Percentiles rank a stretch among this genome's conserved stretches.
Conservation (phyloP, 148 eudicot genomes). For the Beta vulgaris region DNA sequence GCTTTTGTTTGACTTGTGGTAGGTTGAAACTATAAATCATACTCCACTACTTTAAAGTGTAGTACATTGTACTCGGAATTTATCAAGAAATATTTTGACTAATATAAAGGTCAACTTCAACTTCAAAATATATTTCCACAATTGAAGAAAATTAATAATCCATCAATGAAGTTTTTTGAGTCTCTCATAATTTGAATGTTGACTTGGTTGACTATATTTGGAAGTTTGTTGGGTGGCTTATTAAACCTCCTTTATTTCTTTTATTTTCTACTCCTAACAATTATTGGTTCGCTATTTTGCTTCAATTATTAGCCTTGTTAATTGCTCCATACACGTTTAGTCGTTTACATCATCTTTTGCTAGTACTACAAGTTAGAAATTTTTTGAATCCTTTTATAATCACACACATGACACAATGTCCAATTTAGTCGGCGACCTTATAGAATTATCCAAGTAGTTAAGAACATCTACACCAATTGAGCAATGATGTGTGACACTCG, state of each 20-base stretch:
- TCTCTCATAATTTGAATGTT: constrained; percentile 9
- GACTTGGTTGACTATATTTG: constrained; percentile 17
- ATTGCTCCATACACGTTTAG: constrained; percentile 15
- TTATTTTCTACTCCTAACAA: not conserved
- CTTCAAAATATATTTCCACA: constrained; percentile 7
- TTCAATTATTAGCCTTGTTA: constrained; percentile 16
- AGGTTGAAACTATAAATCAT: not conserved
- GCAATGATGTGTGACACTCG: not conserved
- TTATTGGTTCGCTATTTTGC: not conserved
- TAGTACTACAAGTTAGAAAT: not conserved
- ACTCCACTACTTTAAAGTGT: not conserved
- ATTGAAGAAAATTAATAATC: not conserved
- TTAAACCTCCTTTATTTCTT: not conserved
- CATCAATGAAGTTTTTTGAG: not conserved
- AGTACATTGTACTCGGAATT: not conserved
- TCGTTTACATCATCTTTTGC: constrained; percentile 15
- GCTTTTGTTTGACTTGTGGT: constrained; percentile 9
- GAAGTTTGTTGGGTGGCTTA: too few species aligned
- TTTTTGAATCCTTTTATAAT: not conserved
- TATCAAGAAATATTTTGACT: constrained; percentile 16
- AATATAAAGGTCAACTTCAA: constrained; percentile 14
- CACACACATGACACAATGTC: too few species aligned
- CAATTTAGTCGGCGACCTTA: too few species aligned
- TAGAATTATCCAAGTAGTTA: too few species aligned
- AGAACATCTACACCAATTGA: too few species aligned